Evolutionary conservation across 1,139 yeast species (phyloP), one percentile per base, ranked within the genome.

Genomic region (Yamadazyma conglobata): DNA sequence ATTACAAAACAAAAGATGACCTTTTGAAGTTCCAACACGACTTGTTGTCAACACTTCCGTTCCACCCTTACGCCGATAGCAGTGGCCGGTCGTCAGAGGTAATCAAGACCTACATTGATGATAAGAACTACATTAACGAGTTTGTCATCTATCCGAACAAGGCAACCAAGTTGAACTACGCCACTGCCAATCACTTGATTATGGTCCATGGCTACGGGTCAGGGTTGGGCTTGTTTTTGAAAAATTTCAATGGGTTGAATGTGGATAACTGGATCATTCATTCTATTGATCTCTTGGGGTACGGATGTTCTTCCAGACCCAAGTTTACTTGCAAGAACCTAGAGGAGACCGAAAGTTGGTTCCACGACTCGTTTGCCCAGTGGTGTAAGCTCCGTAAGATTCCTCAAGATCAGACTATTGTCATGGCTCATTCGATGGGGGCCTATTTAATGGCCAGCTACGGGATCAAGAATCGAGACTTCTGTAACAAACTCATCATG

Each of bases 191-290:
- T 36, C 89, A 82, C 54, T 55, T 82, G 22, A 69, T 83, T 1
- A 60, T 83, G 56, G 59, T 82, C 5, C 93, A 83, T 54, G 93
- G 93, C 0, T 82, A 83, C 46, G 93, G 91, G 2, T 86, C 85
- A 0, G 89, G 89, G 0, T 54, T 81, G 10, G 91, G 93, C 0
- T 78, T 82, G 43, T 83, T 66, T 44, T 47, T 79, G 23, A 79
- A 79, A 46, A 83, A 80, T 47, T 68, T 77, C 32, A 76, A 73
- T 31, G 60, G 52, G 2, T 44, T 79, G n/a, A 35, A 47, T 10
- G 34, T 32, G 4, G 47, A 50, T 9, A 56, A 64, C 36, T 80
- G 87, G 85, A 64, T 77, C 35, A 65, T 83, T 19, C 91, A 82
- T 56, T 77, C 87, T 1, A 68, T 83, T 10, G 91, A 83, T 48